Percentiles rank a stretch among this genome's conserved stretches.
Evolutionary conservation across 208 protist species (phyloP).

Genomic region (Novymonas esmeraldas): DNA sequence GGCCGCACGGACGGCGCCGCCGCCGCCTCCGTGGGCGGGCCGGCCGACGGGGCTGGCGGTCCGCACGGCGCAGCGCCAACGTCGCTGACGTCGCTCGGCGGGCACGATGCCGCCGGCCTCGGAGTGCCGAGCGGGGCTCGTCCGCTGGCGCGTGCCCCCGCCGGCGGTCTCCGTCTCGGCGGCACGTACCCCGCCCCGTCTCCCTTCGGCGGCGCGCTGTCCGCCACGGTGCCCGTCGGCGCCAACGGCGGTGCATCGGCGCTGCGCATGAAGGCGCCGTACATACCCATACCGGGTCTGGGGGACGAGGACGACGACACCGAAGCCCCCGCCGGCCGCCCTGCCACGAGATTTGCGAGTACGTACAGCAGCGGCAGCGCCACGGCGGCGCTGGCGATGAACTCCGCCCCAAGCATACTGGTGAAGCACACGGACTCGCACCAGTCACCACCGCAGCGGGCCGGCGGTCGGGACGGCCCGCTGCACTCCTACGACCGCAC

Average conservation of each 20-base stretch:
- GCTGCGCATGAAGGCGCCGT: slow-evolving; percentile 6
- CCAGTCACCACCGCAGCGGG: not conserved
- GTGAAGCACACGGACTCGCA: slow-evolving; percentile 17
- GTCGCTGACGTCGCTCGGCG: not conserved
- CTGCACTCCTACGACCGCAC: slow-evolving; percentile 26
- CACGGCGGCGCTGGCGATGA: slow-evolving; percentile 1
- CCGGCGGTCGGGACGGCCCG: not conserved
- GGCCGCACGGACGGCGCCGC: not conserved
- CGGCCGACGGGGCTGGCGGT: not conserved
- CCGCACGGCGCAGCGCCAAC: not conserved
- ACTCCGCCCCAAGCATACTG: slow-evolving; percentile 17
- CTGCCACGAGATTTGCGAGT: not conserved
- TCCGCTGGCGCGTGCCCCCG: not conserved
- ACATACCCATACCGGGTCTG: not conserved
- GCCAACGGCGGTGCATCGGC: not conserved
- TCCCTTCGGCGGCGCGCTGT: not conserved
- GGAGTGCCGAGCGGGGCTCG: not conserved
- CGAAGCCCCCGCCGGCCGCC: not conserved
- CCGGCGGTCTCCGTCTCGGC: not conserved
- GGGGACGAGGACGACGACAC: too few relatives aligned
- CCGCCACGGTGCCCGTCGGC: slow-evolving; percentile 4
- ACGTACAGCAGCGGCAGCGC: not conserved
- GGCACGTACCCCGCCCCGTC: not conserved
- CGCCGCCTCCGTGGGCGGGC: not conserved
- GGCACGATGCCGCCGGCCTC: not conserved